Evolutionary conservation across 768 basidiomycete genomes (phyloP), one percentile per base, ranked within the genome.

Genomic region (Termitomyces sp.): DNA sequence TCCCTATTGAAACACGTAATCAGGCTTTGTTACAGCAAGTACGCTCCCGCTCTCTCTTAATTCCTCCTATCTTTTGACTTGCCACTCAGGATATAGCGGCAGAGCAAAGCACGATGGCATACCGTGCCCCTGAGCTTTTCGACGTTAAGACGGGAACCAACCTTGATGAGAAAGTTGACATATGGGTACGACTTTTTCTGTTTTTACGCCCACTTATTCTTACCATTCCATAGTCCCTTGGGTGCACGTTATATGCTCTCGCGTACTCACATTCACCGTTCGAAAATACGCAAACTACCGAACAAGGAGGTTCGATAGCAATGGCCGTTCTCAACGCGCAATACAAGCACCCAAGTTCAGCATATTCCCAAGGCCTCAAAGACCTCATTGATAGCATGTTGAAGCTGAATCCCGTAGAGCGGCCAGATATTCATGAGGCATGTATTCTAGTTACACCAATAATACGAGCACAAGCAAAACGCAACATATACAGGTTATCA

Each of bases 91-190:
- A 99, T 68, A 85, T 96, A 60, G 97, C 97, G 3, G 94, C 93
- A 17, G 97, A 99, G 70, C 95, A 96, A 70, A 96, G 94, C 62
- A 94, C 94, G 12, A 98, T 99, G 97, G 91, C 97, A 0, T 99
- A 96, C 65, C 86, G 97, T 19, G 95, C 97, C 1, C 97, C 97
- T 0, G 97, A 99, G 67, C 77, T 99, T 21, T 99, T 98, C 67
- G 97, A 99, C 64, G 95, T 97, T 55, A 96, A 96, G 69, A 98
- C 94, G 5, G 92, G 91, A 23, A 75, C 81, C 41, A 83, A 77
- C 0, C 72, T 98, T 8, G 92, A 97, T 63, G 96, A 98, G 73
- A 95, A 94, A 66, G 94, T 97, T 11, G 94, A 97, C 67, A 94
- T 97, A 33, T 97, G 94, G 94, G 94, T 93, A 73, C 55, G 84